Evolutionary conservation across 192 early-diverging fungal genomes (phyloP), one percentile per base, ranked within the genome.

Genomic region (Obelidium mucronatum): DNA sequence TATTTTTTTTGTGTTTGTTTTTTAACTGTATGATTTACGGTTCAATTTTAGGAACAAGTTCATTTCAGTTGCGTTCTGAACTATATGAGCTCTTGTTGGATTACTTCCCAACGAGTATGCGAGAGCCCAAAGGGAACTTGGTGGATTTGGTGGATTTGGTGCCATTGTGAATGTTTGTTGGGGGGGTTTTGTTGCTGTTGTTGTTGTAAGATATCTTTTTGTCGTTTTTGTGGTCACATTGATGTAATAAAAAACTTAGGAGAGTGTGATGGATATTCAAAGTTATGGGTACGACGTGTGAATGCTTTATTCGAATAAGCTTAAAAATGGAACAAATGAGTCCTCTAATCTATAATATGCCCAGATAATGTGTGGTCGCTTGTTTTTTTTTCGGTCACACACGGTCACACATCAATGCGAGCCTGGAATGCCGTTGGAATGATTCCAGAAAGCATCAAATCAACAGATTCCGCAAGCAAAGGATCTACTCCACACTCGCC

Each of bases 101-200:
- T 30, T 95, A 83, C 68, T 92, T 95, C 80, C 92, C 94, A 1
- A 85, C 91, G 6, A 80, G 83, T 59, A 90, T 93, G 87, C 88
- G 91, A 69, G 90, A 95, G 76, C 94, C 94, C 13, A 84, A 85
- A 30, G 88, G 83, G 6, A 91, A 91, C 37, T 73, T 95, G 55
- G 85, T 91, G 4, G 93, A 93, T 80, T 75, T 92, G 67, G 84
- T 95, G 5, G 76, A 77, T 26, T 24, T 58, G 55, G 8, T 58
- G 8, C 44, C 44, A n/a, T n/a, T n/a, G n/a, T n/a, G n/a, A n/a
- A n/a, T n/a, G n/a, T n/a, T n/a, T n/a, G n/a, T n/a, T n/a, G n/a
- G n/a, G n/a, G n/a, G n/a, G n/a, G n/a, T n/a, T n/a, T n/a, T n/a
- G n/a, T n/a, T n/a, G n/a, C n/a, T n/a, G n/a, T n/a, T n/a, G n/a